Evolutionary conservation across 2,329 filamentous ascomycete species (phyloP), one percentile per base, ranked within the genome.

Genomic region (Lecanicillium sp.): DNA sequence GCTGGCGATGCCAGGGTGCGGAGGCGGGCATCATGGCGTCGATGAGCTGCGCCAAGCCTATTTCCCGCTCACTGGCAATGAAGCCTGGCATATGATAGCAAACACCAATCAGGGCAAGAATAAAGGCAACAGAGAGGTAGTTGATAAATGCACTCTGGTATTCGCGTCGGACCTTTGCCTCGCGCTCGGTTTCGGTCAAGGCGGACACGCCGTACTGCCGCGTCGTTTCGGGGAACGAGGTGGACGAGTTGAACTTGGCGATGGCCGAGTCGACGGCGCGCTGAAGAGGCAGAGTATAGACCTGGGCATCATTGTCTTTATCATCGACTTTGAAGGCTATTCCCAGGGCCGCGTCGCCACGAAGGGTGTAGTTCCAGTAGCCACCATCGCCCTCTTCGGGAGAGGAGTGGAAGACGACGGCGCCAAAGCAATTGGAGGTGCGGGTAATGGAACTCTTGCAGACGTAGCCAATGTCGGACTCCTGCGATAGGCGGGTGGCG

Each of bases 11-110:
- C 53, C 17, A 87, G 62, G 35, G 82, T 67, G 36, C 25, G 68
- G 72, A 38, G 69, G 69, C 63, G 78, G 77, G 40, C 77, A 74
- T 83, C 81, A 87, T 87, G 36, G 81, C 78, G 59, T 88, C 83
- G 27, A 87, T 78, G 12, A 88, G 66, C 49, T 84, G 79, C 4
- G 80, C 81, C 62, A 87, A 79, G 3, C 83, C 83, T 6, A 74
- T 60, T 57, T 87, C 83, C 35, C 83, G 66, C 57, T 87, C 84
- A 2, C 72, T 71, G 3, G 82, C 80, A 57, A 86, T 77, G 47
- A 84, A 70, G 20, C 82, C 81, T 3, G 81, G 79, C 12, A 86
- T 64, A 49, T 87, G 83, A 51, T 87, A 87, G 36, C 76, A 76
- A 5, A 87, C 73, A 4, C 80, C 79, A 29, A 83, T 74, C 39